phyloP scores from a whole-genome alignment of 2,329 filamentous ascomycete genomes.

The Tolypocladium endophyticum region DNA sequence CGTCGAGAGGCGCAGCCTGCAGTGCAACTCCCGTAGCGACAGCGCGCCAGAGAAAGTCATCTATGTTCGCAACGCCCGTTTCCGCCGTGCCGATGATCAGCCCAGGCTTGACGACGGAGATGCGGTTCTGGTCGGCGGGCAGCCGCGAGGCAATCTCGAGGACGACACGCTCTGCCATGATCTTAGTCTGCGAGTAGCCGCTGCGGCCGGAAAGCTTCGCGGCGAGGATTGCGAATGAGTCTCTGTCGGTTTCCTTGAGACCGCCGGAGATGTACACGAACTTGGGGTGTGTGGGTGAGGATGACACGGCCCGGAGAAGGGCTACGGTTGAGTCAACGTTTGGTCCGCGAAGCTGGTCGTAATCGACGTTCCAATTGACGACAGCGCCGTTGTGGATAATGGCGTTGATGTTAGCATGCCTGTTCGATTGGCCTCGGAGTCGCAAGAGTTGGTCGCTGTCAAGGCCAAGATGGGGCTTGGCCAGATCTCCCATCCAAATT shows the following conservation, averaged over 20 bases:
- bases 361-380: conserved; percentile 73
- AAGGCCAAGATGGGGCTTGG: conserved; percentile 1
- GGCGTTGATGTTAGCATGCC: conserved; percentile 47
- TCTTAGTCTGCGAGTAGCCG: conserved; percentile 13
- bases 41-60: neutral
- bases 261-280: conserved; percentile 15
- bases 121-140: neutral
- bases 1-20: neutral
- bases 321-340: conserved; percentile 47
- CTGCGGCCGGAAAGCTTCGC: neutral
- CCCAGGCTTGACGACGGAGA: neutral
- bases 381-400: conserved; percentile 74
- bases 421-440: conserved; percentile 14
- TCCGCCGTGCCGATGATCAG: neutral
- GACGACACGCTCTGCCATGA: conserved; percentile 10
- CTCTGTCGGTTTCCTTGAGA: neutral
- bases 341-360: conserved; percentile 56
- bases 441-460: conserved; percentile 41
- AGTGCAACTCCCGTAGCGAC: neutral
- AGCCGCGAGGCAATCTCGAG: neutral
- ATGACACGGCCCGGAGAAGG: conserved; percentile 6
- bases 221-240: neutral
- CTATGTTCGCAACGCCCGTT: neutral
- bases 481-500: conserved; percentile 9
- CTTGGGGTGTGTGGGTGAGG: conserved; percentile 7